Evolutionary conservation across 1,284 basidiomycete genomes (phyloP).

Genomic region (Moniliella sp.): DNA sequence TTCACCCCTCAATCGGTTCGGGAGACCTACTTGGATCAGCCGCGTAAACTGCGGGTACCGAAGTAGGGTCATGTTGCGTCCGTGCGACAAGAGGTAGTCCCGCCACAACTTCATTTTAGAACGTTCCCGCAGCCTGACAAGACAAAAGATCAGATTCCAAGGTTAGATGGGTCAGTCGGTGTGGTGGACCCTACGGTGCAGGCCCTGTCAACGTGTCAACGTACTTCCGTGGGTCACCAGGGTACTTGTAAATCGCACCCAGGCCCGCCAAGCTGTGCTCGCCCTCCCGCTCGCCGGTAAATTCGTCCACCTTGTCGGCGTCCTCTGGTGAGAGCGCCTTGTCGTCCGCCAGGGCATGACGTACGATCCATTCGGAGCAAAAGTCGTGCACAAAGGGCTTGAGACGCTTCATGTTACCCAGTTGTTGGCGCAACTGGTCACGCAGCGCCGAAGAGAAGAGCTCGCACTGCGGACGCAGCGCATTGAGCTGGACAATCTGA

Average conservation of each 20-base stretch:
- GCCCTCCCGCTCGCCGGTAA: conserved; percentile 1
- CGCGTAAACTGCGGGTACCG: conserved; percentile 90
- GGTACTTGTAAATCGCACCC: conserved; percentile 29
- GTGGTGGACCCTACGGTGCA: too few species aligned
- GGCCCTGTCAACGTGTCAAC: too few species aligned
- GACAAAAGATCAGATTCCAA: background rate
- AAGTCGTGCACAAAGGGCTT: conserved; percentile 76
- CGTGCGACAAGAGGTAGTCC: conserved; percentile 55
- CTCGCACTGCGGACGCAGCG: conserved; percentile 81
- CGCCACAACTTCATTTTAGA: conserved; percentile 95
- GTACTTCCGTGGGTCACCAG: conserved; percentile 27
- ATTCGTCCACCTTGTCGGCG: conserved; percentile 14
- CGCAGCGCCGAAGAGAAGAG: conserved; percentile 73
- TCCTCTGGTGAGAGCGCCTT: background rate
- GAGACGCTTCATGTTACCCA: conserved; percentile 57
- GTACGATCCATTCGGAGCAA: conserved; percentile 76
- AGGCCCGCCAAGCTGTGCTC: conserved; percentile 15
- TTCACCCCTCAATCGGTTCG: conserved; percentile 80
- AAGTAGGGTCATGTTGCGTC: conserved; percentile 69
- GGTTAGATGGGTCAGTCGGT: background rate
- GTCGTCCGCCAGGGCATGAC: conserved; percentile 2
- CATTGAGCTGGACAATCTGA: conserved; percentile 81
- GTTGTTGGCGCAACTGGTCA: conserved; percentile 65
- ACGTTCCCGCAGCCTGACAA: conserved; percentile 47
- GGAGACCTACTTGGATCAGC: conserved; percentile 84